Conservation (phyloP, 2,329 filamentous ascomycete species). For the Metarhizium album region DNA sequence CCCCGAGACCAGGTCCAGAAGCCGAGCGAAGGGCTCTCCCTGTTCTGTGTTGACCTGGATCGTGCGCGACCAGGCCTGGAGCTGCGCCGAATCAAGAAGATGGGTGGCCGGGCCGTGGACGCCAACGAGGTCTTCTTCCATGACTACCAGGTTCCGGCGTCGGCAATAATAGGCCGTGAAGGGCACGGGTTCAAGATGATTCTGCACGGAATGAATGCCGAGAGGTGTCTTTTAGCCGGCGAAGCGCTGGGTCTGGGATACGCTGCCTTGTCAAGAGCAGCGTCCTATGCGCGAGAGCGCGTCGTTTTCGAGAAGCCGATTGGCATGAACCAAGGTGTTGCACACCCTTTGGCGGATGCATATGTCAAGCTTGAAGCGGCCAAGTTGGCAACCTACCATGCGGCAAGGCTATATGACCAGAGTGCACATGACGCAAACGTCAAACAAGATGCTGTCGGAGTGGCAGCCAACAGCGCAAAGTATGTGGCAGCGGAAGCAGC, state of each 20-base stretch:
- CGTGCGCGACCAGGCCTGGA: conserved; percentile 46
- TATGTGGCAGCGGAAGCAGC: conserved; percentile 58
- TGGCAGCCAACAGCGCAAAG: conserved; percentile 60
- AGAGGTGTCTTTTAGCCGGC: conserved; percentile 64
- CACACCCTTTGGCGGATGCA: conserved; percentile 54
- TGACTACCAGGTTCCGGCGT: conserved; percentile 55
- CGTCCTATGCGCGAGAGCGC: conserved; percentile 55
- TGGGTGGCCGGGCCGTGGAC: conserved; percentile 74
- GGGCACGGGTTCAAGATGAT: conserved; percentile 71
- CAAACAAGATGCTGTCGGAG: conserved; percentile 45
- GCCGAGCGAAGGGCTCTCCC: conserved; percentile 62
- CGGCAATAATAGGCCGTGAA: conserved; percentile 59
- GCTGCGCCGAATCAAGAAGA: conserved; percentile 67
- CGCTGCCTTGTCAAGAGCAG: conserved; percentile 51
- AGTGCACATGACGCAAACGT: conserved; percentile 39
- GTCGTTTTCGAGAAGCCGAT: conserved; percentile 56
- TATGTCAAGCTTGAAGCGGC: conserved; percentile 57
- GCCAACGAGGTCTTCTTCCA: conserved; percentile 87
- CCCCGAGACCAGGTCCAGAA: conserved; percentile 56
- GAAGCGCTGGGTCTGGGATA: conserved; percentile 76
- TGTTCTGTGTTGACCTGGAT: conserved; percentile 75
- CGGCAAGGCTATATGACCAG: conserved; percentile 49
- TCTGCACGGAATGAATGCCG: conserved; percentile 71
- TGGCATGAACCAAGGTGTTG: conserved; percentile 54
- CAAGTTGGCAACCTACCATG: conserved; percentile 55